These are phyloP conservation scores for Barnettozyma siamensis DNA, from an alignment of 805 yeast genomes.

Conservation along the genomic window DNA sequence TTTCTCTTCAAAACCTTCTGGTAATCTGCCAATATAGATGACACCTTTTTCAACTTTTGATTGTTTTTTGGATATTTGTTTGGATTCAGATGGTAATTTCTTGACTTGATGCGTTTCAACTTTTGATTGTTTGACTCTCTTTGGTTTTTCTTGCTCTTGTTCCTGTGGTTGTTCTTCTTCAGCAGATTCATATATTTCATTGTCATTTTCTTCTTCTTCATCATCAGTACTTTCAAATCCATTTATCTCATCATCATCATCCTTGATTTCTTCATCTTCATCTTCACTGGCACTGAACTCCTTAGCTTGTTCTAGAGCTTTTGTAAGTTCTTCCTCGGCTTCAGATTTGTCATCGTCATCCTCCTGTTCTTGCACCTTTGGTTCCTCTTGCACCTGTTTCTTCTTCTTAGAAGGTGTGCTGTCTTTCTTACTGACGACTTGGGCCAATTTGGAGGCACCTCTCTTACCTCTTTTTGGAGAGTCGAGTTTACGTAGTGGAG, in stretches of 20 bases:
- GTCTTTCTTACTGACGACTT: background rate
- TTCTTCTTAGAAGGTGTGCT: background rate
- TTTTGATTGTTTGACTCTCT: constrained; percentile 18
- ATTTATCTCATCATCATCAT: constrained; percentile 10
- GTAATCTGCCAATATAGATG: constrained; percentile 85
- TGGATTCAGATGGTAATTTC: constrained; percentile 16
- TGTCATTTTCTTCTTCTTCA: constrained; percentile 27
- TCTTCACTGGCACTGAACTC: constrained; percentile 6
- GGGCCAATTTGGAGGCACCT: constrained; percentile 5
- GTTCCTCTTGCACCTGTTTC: constrained; percentile 12
- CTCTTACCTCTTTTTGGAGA: constrained; percentile 9
- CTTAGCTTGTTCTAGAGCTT: background rate
- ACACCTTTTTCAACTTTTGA: constrained; percentile 48
- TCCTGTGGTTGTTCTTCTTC: constrained; percentile 17
- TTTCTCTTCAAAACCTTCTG: constrained; percentile 84
- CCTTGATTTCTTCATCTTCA: constrained; percentile 10
- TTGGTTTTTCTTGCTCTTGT: constrained; percentile 2
- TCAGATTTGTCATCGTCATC: constrained; percentile 17
- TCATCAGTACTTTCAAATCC: constrained; percentile 18
- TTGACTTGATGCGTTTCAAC: constrained; percentile 22
- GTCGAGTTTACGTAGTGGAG: constrained; percentile 4
- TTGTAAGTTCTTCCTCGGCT: background rate
- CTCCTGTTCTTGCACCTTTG: constrained; percentile 25
- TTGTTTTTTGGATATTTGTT: constrained; percentile 18
- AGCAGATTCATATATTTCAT: constrained; percentile 11